These are phyloP conservation scores for Fonsecaea monophora DNA, from an alignment of 2,329 filamentous ascomycete genomes.

Conservation along the genomic window DNA sequence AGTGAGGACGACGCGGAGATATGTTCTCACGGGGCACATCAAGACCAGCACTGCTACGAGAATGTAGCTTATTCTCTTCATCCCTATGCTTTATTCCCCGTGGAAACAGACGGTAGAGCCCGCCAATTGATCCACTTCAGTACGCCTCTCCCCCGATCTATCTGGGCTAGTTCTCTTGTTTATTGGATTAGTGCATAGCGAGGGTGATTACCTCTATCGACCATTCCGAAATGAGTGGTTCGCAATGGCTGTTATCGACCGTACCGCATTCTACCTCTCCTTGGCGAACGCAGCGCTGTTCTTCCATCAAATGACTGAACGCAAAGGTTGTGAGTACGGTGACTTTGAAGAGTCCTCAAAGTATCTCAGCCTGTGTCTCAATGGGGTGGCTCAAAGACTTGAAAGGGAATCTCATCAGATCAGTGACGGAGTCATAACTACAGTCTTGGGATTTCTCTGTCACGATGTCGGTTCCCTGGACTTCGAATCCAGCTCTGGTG, in stretches of 20 bases:
- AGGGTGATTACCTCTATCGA: slow-evolving; percentile 39
- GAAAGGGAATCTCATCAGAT: slow-evolving; percentile 29
- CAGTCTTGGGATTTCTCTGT: slow-evolving; percentile 40
- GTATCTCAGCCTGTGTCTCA: slow-evolving; percentile 39
- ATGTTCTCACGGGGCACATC: background rate
- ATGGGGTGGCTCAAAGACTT: slow-evolving; percentile 37
- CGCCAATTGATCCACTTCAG: slow-evolving; percentile 29
- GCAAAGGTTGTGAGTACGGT: slow-evolving; percentile 36
- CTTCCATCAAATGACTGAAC: slow-evolving; percentile 36
- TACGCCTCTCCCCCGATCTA: slow-evolving; percentile 4
- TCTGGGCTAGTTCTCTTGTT: background rate
- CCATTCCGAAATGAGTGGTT: slow-evolving; percentile 43
- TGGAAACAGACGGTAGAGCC: slow-evolving; percentile 19
- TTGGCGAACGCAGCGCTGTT: slow-evolving; percentile 43
- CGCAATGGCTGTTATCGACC: slow-evolving; percentile 39
- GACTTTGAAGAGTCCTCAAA: slow-evolving; percentile 37
- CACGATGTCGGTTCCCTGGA: slow-evolving; percentile 37
- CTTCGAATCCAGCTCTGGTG: background rate
- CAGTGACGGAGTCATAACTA: slow-evolving; percentile 37
- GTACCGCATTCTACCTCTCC: slow-evolving; percentile 39
- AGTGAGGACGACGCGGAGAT: background rate
- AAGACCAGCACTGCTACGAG: background rate
- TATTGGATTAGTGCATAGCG: slow-evolving; percentile 20
- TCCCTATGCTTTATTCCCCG: slow-evolving; percentile 20
- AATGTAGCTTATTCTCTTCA: slow-evolving; percentile 14